Evolutionary conservation across 768 basidiomycete genomes (phyloP).

Genomic region (Trametopsis cervina): DNA sequence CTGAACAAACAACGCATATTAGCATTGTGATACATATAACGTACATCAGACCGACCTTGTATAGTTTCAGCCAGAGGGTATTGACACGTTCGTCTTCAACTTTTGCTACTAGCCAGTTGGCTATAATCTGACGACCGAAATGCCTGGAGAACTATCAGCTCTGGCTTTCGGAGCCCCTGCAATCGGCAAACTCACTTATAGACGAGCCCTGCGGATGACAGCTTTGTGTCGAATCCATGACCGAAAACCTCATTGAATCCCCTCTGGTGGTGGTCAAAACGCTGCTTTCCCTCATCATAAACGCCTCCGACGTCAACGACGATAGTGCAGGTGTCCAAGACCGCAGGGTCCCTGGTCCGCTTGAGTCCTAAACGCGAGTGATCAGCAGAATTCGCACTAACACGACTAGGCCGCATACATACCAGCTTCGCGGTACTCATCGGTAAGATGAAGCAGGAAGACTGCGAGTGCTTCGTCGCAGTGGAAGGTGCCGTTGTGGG

Average conservation of each 20-base stretch:
- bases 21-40: background rate
- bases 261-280: slow-evolving; percentile 96
- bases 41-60: slow-evolving; percentile 50
- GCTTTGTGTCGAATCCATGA: slow-evolving; percentile 78
- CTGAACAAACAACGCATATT: slow-evolving; percentile 28
- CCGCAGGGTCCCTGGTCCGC: slow-evolving; percentile 63
- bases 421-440: slow-evolving; percentile 73
- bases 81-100: slow-evolving; percentile 57
- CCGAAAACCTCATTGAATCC: slow-evolving; percentile 90
- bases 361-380: slow-evolving; percentile 43
- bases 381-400: slow-evolving; percentile 1
- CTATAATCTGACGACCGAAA: slow-evolving; percentile 83
- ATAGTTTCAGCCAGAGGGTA: slow-evolving; percentile 82
- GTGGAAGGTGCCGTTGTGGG: slow-evolving; percentile 94
- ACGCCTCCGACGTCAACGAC: slow-evolving; percentile 95
- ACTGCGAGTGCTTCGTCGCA: slow-evolving; percentile 96
- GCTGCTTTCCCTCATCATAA: slow-evolving; percentile 71
- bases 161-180: background rate
- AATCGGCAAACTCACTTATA: slow-evolving; percentile 67
- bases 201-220: slow-evolving; percentile 87
- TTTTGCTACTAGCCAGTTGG: slow-evolving; percentile 44
- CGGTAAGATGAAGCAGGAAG: slow-evolving; percentile 76
- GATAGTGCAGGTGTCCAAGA: slow-evolving; percentile 80
- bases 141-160: slow-evolving; percentile 47
- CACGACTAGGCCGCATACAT: slow-evolving; percentile 13